Evolutionary conservation across 2,329 filamentous ascomycete genomes (phyloP).

Genomic region (Penicillium sp.): DNA sequence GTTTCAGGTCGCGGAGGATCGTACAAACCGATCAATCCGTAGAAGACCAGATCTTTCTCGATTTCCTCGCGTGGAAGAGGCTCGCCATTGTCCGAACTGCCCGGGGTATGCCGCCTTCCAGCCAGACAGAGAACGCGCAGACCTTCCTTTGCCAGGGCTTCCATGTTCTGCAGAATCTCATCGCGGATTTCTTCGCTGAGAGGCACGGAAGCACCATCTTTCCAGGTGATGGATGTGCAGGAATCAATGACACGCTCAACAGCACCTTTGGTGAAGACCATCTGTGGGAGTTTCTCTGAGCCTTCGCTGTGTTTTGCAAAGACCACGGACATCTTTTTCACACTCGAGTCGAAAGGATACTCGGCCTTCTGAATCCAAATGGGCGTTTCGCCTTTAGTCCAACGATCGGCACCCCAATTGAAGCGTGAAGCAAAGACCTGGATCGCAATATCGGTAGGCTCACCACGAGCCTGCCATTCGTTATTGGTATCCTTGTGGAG

Average conservation of each 20-base stretch:
- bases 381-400: conserved; percentile 53
- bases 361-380: conserved; percentile 64
- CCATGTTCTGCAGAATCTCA: conserved; percentile 68
- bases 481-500: conserved; percentile 58
- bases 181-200: conserved; percentile 58
- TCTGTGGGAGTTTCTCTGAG: conserved; percentile 27
- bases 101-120: conserved; percentile 35
- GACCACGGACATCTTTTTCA: conserved; percentile 77
- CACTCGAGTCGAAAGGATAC: conserved; percentile 72
- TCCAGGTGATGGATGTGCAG: conserved; percentile 58
- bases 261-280: conserved; percentile 53
- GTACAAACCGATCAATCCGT: conserved; percentile 83
- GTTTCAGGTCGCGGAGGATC: conserved; percentile 84
- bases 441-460: conserved; percentile 73
- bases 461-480: conserved; percentile 65
- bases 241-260: conserved; percentile 69
- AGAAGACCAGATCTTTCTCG: conserved; percentile 69
- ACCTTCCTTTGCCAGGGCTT: conserved; percentile 65
- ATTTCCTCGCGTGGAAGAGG: conserved; percentile 57
- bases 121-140: conserved; percentile 71
- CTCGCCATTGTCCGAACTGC: conserved; percentile 18
- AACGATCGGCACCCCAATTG: conserved; percentile 59
- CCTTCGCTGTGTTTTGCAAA: conserved; percentile 45
- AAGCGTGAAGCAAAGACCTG: conserved; percentile 74
- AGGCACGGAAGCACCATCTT: conserved; percentile 39